Base-by-base conservation (phyloP, 1,284 basidiomycete species). In the Chiua sp. region DNA sequence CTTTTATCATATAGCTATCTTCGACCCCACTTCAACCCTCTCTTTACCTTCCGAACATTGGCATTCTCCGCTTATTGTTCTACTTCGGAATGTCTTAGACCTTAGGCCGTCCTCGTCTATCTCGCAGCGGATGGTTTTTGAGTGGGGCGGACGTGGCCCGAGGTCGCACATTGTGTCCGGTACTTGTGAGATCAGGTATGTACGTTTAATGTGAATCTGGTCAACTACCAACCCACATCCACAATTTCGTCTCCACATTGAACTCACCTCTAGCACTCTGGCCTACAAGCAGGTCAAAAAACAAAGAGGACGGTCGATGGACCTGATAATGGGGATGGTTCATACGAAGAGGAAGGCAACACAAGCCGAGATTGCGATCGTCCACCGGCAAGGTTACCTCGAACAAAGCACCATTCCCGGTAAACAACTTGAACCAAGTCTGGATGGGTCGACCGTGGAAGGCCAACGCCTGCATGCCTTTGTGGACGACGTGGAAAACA, bases 101-200 rank as follows among this genome's bases (percentile, higher is more conserved):
- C 37, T 39, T 39, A 26, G 26, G 26, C 26, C 26, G 26, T 26
- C 26, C 75, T 83, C 18, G 60, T 86, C 10, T 67, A 71, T 62
- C 68, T 79, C 44, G 81, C 80, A 0, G 75, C 76, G 4, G 66
- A 73, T 35, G 82, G 84, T 53, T 86, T 86, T 68, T 75, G 77
- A 57, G 59, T 70, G 7, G 74, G 75, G 13, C 75, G 81, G 13
- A 63, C 70, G 8, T 82, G 81, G 78, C 76, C 80, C 16, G 60
- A 71, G 26, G 64, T 75, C 16, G 62, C 67, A 4, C 61, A 70
- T 1, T 77, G 76, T 12, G 68, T 83, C 7, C 69, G 74, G 32
- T 67, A 76, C 15, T 66, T 84, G 46, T 85, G 81, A 77, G 81
- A 85, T 59, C 72, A 78, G 51, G 84, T 84, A 69, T 0, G 63